These are phyloP conservation scores for Nicotiana attenuata DNA, from an alignment of 257 asterid species.

Conservation along the genomic window DNA sequence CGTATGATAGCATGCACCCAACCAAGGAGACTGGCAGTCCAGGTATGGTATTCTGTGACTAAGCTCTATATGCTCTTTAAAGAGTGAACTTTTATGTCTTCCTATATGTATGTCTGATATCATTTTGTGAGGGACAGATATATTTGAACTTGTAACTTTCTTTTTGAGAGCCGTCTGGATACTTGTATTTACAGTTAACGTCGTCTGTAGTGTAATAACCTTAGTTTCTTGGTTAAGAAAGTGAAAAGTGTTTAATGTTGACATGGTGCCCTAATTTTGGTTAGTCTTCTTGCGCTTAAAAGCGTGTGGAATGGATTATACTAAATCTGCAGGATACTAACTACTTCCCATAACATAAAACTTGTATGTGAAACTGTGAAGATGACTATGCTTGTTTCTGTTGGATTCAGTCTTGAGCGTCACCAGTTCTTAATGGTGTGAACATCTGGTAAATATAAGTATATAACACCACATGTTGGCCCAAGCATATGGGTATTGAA, in stretches of 20 bases:
- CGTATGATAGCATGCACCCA: conserved; percentile 92
- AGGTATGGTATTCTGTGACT: conserved; percentile 34
- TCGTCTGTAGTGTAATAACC: not conserved
- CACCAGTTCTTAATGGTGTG: too few species aligned
- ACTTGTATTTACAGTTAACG: not conserved
- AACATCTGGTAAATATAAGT: too few species aligned
- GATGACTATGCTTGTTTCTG: too few species aligned
- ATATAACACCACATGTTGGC: not conserved
- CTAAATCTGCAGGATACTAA: too few species aligned
- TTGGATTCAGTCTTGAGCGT: too few species aligned
- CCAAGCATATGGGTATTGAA: not conserved
- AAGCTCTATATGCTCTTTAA: not conserved
- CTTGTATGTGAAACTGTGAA: too few species aligned
- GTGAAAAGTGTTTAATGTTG: not conserved
- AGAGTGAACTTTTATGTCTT: not conserved
- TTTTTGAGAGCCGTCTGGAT: not conserved
- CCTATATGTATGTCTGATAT: not conserved
- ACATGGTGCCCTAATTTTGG: not conserved
- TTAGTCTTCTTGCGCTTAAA: too few species aligned
- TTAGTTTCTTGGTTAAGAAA: not conserved
- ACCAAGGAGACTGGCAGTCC: conserved; percentile 97
- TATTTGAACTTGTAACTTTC: not conserved
- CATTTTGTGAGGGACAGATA: not conserved
- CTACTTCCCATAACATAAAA: too few species aligned
- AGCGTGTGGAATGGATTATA: too few species aligned